Base-by-base conservation (phyloP, 768 basidiomycete species). In the Mycena latifolia region DNA sequence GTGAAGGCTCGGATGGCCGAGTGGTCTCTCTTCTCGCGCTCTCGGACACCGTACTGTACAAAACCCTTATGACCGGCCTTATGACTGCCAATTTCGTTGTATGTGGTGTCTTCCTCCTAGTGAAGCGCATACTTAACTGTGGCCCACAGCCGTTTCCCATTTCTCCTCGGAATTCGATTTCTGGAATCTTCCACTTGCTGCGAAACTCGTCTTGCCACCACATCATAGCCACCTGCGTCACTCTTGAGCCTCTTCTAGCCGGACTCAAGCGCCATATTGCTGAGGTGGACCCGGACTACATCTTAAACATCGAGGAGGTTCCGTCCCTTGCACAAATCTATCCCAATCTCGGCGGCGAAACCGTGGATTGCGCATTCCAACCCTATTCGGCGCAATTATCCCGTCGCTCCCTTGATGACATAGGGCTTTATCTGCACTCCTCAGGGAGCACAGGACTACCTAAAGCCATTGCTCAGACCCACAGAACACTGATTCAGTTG, bases 361-460 rank as follows among this genome's bases (percentile, higher is more conserved):
- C 59, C 18, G n/a, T 37, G 1, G n/a, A 65, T 0, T 12, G 2
- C 18, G n/a, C 39, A 12, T 57, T 57, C 55, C 27, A 39, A 17
- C 24, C 31, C 4, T 59, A 66, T 55, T 6, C 53, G 5, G 17
- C 11, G 31, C 39, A 24, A 20, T 1, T 1, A 6, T 18, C 43
- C 29, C 7, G 5, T 5, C 22, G 33, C 2, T 25, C 33, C 1
- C 7, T 43, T 4, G 48, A 52, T 7, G 65, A 68, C 3, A 71
- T 76, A 0, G 79, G 81, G 0, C 76, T 84, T 8, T 73, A 71
- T 10, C 41, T 83, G 0, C 41, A 59, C 12, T 60, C 74, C 0
- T 85, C 86, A 2, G 84, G 84, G 25, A 85, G 83, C 54, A 84
- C 84, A 0, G 83, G 84, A 1, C 77, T 82, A 50, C 83, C 84